Conservation (phyloP, 805 yeast species). For the Lipomyces sp. region DNA sequence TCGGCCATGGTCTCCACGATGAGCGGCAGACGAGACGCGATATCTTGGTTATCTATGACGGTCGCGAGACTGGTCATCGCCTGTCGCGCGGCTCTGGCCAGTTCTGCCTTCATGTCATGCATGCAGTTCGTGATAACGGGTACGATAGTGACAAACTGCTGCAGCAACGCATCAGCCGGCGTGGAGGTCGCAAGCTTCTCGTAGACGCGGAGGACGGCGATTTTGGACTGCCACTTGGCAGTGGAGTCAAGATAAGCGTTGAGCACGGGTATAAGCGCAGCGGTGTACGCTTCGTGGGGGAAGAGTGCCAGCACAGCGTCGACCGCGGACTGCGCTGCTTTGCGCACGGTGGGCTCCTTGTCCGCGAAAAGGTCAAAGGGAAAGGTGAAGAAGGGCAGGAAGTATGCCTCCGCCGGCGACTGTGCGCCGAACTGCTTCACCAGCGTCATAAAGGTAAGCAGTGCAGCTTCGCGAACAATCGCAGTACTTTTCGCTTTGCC, state of each 20-base stretch:
- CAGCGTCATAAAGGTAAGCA: constrained; percentile 56
- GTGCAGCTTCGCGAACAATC: constrained; percentile 71
- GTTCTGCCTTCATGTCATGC: constrained; percentile 95
- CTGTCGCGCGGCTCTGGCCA: constrained; percentile 77
- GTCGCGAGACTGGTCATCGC: constrained; percentile 68
- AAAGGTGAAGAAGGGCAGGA: constrained; percentile 58
- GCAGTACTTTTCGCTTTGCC: constrained; percentile 71
- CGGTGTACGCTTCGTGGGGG: constrained; percentile 74
- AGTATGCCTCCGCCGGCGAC: constrained; percentile 47
- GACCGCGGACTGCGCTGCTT: constrained; percentile 78
- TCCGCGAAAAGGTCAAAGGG: constrained; percentile 76
- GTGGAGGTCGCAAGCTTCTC: constrained; percentile 74
- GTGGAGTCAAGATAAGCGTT: constrained; percentile 66
- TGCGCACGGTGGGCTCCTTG: constrained; percentile 79
- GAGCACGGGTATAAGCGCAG: constrained; percentile 62
- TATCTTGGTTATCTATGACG: constrained; percentile 87
- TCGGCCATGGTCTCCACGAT: constrained; percentile 87
- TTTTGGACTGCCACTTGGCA: constrained; percentile 90
- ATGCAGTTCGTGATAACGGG: constrained; percentile 86
- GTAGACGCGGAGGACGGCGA: constrained; percentile 53
- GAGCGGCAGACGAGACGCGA: constrained; percentile 76
- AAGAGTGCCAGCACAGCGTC: constrained; percentile 66
- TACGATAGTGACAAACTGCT: constrained; percentile 70
- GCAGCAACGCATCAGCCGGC: constrained; percentile 81
- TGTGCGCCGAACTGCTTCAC: constrained; percentile 60